Percentiles rank a stretch among this genome's conserved stretches.
Evolutionary conservation across 2,329 filamentous ascomycete species (phyloP).

Genomic region (Aspergillus versicolor): DNA sequence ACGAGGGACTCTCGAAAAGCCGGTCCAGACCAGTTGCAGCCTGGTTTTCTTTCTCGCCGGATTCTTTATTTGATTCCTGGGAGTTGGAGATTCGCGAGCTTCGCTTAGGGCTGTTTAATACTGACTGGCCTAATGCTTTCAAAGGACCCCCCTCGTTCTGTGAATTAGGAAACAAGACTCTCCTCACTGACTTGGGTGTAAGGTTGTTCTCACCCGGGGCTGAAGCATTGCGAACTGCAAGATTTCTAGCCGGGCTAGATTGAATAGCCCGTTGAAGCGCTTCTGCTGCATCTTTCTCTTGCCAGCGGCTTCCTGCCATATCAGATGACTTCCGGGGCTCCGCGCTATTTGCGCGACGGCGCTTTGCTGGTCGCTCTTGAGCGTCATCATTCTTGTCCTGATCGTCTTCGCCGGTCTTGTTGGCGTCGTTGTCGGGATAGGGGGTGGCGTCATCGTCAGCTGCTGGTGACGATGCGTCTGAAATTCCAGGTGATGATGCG

Average conservation of each 20-base stretch:
- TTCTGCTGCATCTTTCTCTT: conserved; percentile 42
- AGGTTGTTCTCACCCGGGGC: conserved; percentile 50
- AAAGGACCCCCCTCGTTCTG: conserved; percentile 34
- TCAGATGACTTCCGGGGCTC: conserved; percentile 42
- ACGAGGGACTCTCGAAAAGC: conserved; percentile 63
- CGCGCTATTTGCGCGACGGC: conserved; percentile 49
- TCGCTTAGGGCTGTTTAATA: conserved; percentile 51
- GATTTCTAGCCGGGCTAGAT: conserved; percentile 59
- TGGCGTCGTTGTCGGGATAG: conserved; percentile 27
- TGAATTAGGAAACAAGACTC: conserved; percentile 44
- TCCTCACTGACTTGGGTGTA: conserved; percentile 55
- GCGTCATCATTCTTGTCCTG: conserved; percentile 31
- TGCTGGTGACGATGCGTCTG: conserved; percentile 38
- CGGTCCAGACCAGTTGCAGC: conserved; percentile 54
- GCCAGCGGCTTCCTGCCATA: conserved; percentile 33
- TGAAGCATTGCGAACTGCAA: conserved; percentile 42
- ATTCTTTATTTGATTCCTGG: conserved; percentile 38
- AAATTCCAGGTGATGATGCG: conserved; percentile 40
- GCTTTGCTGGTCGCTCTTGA: conserved; percentile 36
- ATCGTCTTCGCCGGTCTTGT: conserved; percentile 21
- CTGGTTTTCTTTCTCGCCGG: conserved; percentile 59
- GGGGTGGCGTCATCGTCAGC: conserved; percentile 38
- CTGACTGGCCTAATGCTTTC: conserved; percentile 37
- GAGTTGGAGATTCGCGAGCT: conserved; percentile 38
- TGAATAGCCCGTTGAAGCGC: conserved; percentile 57